Evolutionary conservation across 352 stramenopile species (phyloP), one percentile per base, ranked within the genome.

Genomic region (Phytophthora melonis): DNA sequence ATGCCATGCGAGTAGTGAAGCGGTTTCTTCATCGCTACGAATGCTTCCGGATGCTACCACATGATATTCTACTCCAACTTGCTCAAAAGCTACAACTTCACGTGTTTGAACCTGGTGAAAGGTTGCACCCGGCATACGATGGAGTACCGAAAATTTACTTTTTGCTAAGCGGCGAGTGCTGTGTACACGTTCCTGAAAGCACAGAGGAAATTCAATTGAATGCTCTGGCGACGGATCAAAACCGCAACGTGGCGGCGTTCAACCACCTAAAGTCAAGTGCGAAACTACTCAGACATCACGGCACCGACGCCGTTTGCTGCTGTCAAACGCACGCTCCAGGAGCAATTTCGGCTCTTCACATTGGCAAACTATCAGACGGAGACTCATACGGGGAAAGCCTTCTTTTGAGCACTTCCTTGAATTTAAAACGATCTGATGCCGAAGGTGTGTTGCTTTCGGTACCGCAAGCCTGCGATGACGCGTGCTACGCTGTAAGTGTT

Each of bases 21-120:
- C 72, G 72, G 16, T 89, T 89, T 58, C 69, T 89, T 3, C 50
- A 54, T 7, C 59, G 80, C n/a, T 84, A 76, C 49, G 59, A 77
- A 27, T 88, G 80, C 34, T 83, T 89, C 34, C 78, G 80, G 7
- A 43, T 74, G 1, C 25, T 89, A 18, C 80, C 80, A 9, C 47
- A 55, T 4, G 63, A 74, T 30, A 75, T 74, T 54, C 72, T 75
- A 10, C 39, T 68, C 8, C 78, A 77, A 8, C 36, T 88, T 5
- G 70, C 78, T 25, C 32, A 67, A 10, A 86, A 81, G 53, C 32
- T 84, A 3, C 59, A 88, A 23, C 68, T 70, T 8, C 58, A 61
- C 4, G 66, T 66, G 1, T 78, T 82, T 11, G 56, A 73, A 55
- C 75, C 52, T 21, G 77, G 75, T 30, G 79, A 86, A 43, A 58